phyloP scores from a whole-genome alignment of 352 stramenopile species.

The Peronospora farinosa region DNA sequence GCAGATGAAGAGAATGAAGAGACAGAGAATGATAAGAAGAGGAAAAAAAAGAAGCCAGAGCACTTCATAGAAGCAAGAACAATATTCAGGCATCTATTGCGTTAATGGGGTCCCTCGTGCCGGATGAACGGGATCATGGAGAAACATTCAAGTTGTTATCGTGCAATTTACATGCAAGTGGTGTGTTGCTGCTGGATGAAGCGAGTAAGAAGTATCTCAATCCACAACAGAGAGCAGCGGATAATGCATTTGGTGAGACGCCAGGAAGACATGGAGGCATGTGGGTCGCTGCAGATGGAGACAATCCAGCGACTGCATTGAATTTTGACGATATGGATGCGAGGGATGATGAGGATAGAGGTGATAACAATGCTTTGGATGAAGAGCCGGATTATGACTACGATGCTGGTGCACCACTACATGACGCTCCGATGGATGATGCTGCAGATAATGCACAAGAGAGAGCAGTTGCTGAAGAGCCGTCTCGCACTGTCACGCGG shows the following conservation, averaged over 20 bases:
- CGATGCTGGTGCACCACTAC: slow-evolving; percentile 23
- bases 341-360: slow-evolving; percentile 18
- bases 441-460: slow-evolving; percentile 7
- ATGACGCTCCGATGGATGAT: slow-evolving; percentile 20
- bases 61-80: slow-evolving; percentile 47
- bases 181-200: slow-evolving; percentile 75
- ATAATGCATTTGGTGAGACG: slow-evolving; percentile 23
- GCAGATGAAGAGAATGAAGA: slow-evolving; percentile 12
- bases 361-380: slow-evolving; percentile 21
- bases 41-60: slow-evolving; percentile 19
- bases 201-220: slow-evolving; percentile 63
- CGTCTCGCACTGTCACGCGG: not conserved
- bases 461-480: not conserved
- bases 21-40: slow-evolving; percentile 10
- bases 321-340: slow-evolving; percentile 45
- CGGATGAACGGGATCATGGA: slow-evolving; percentile 67
- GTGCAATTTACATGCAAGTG: slow-evolving; percentile 63
- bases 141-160: slow-evolving; percentile 83
- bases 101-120: slow-evolving; percentile 74
- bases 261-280: slow-evolving; percentile 16
- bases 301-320: slow-evolving; percentile 26
- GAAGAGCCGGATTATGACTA: slow-evolving; percentile 30
- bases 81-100: slow-evolving; percentile 74
- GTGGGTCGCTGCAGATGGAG: slow-evolving; percentile 19
- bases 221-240: slow-evolving; percentile 11